Evolutionary conservation across 1,284 basidiomycete species (phyloP).

Genomic region (Ustilago hordei): DNA sequence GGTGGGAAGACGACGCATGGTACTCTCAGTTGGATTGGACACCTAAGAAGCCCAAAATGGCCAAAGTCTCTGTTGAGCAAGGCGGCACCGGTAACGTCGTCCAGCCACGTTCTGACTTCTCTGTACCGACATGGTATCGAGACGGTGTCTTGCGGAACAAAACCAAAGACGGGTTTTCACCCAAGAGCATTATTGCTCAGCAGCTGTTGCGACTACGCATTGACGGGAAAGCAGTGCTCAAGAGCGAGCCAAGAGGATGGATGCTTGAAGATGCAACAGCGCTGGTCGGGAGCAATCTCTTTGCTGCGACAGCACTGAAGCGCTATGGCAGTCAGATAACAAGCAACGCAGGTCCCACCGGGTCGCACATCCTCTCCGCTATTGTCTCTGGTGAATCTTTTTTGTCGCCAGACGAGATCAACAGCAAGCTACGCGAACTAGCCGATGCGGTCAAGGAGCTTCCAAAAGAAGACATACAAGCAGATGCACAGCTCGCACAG

Average conservation of each 20-base stretch:
- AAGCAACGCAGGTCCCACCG: slow-evolving; percentile 33
- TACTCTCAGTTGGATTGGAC: slow-evolving; percentile 93
- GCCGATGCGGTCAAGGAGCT: slow-evolving; percentile 37
- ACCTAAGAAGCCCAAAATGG: slow-evolving; percentile 81
- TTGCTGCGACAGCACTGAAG: slow-evolving; percentile 39
- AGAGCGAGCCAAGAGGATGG: slow-evolving; percentile 25
- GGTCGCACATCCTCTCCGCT: slow-evolving; percentile 31
- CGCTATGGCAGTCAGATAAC: slow-evolving; percentile 34
- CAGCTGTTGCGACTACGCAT: slow-evolving; percentile 51
- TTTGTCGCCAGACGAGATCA: slow-evolving; percentile 16
- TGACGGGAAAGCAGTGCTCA: slow-evolving; percentile 47
- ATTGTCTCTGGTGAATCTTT: slow-evolving; percentile 27
- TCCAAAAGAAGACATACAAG: slow-evolving; percentile 15
- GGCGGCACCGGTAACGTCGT: slow-evolving; percentile 9
- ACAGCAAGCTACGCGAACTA: slow-evolving; percentile 24
- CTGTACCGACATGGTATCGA: slow-evolving; percentile 59
- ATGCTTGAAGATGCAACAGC: slow-evolving; percentile 36
- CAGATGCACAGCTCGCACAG: slow-evolving; percentile 48
- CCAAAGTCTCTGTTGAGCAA: slow-evolving; percentile 8
- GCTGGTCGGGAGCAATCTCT: slow-evolving; percentile 45
- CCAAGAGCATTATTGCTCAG: slow-evolving; percentile 38
- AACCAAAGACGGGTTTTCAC: slow-evolving; percentile 34
- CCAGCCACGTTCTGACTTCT: slow-evolving; percentile 19
- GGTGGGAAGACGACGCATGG: slow-evolving; percentile 86
- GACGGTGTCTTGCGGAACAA: slow-evolving; percentile 52